Evolutionary conservation across 2,329 filamentous ascomycete species (phyloP), one percentile per base, ranked within the genome.

Genomic region (Talaromyces sp.): DNA sequence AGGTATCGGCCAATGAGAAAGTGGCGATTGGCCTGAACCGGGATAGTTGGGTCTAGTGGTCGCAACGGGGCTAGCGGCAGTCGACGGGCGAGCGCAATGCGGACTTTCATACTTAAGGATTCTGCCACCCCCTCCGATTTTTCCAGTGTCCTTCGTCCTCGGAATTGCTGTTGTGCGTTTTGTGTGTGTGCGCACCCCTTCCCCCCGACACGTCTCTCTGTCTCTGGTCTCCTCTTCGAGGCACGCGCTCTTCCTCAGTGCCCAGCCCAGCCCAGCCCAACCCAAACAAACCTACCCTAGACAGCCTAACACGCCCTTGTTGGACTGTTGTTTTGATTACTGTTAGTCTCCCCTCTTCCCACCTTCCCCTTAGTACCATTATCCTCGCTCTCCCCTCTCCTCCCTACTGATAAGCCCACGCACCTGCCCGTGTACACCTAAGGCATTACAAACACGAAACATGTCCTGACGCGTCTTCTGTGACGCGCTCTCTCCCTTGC

Each of bases 101-200:
- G 66, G 63, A 62, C 67, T 67, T 64, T 68, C 70, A 67, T 73
- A 73, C 70, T 73, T 73, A 73, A 73, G 71, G 66, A 72, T 73
- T 73, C 70, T 71, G 67, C 67, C 69, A 71, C 69, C 71, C 71
- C 69, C 67, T 69, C 68, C 65, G 67, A 67, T 65, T 72, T 70
- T 65, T 67, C 68, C 67, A 68, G 64, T 65, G 65, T 71, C 45
- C 36, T 68, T 70, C 66, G 70, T 71, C 70, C 68, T 70, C 56
- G 69, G 66, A 69, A 64, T 65, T 67, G 65, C 66, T 54, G 63
- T 63, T 66, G 66, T 60, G 57, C 56, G 58, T 53, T 35, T 50
- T 58, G 45, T 58, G 52, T 58, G 28, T 63, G 51, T 55, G 50
- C 48, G 62, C 61, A 60, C n/a, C n/a, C 58, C 56, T 52, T 64